These are phyloP conservation scores for Dalbergia oliveri DNA, from an alignment of 306 rosid species.

Conservation along the genomic window DNA sequence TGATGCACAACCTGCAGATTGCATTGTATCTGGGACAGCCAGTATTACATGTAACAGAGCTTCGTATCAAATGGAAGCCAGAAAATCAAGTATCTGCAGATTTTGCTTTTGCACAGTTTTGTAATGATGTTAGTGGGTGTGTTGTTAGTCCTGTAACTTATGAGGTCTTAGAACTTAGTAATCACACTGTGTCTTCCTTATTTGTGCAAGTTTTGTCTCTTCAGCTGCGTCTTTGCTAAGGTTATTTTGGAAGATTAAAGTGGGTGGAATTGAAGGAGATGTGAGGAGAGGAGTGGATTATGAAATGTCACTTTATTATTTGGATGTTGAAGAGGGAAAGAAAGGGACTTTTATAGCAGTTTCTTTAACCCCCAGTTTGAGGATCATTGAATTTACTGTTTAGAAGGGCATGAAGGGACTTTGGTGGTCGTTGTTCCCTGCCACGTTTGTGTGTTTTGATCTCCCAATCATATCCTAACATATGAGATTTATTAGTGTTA, in stretches of 20 bases:
- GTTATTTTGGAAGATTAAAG: too few relatives aligned
- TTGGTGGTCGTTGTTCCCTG: too few relatives aligned
- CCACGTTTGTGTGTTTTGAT: too few relatives aligned
- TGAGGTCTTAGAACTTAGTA: background rate
- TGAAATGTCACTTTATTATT: too few relatives aligned
- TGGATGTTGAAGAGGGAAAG: too few relatives aligned
- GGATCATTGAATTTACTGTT: too few relatives aligned
- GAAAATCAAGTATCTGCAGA: slow-evolving; percentile 62
- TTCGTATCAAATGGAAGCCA: slow-evolving; percentile 62
- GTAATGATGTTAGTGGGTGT: slow-evolving; percentile 8
- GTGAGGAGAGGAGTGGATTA: too few relatives aligned
- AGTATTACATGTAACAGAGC: slow-evolving; percentile 71
- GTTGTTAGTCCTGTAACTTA: slow-evolving; percentile 7
- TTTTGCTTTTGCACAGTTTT: slow-evolving; percentile 34
- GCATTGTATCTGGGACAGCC: slow-evolving; percentile 75
- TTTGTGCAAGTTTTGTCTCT: slow-evolving; percentile 19
- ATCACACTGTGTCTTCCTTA: slow-evolving; percentile 21
- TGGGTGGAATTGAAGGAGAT: too few relatives aligned
- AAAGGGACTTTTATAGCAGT: too few relatives aligned
- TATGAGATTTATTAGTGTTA: background rate
- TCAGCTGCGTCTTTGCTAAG: background rate
- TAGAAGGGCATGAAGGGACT: too few relatives aligned
- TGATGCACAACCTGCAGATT: slow-evolving; percentile 63
- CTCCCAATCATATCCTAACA: too few relatives aligned
- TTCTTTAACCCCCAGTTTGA: too few relatives aligned